Percentiles rank a stretch among this genome's conserved stretches.
These are phyloP conservation scores for Parascedosporium putredinis DNA, from an alignment of 2,329 filamentous ascomycete species.

Conservation along the genomic window DNA sequence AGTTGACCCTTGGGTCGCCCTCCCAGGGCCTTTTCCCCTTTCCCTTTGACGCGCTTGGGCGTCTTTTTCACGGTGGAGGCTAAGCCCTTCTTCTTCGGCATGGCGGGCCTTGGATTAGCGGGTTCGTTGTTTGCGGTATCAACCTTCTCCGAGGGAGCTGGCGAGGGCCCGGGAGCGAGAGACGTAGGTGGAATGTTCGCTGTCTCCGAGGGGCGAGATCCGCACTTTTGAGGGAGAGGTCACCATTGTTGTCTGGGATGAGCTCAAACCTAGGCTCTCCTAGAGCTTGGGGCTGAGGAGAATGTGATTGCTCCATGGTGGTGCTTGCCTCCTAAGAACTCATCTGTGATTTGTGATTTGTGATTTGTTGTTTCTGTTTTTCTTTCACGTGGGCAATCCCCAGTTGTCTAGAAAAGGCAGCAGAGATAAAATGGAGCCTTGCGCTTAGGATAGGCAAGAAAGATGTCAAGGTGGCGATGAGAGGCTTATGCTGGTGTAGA, in stretches of 20 bases:
- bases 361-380: background rate
- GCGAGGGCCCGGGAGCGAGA: background rate
- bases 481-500: too few species aligned
- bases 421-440: too few species aligned
- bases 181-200: constrained; percentile 4
- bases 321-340: background rate
- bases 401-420: too few species aligned
- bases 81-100: constrained; percentile 26
- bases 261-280: constrained; percentile 5
- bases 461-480: too few species aligned
- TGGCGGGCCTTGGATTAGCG: background rate
- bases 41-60: constrained; percentile 25
- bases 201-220: constrained; percentile 4
- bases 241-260: constrained; percentile 1
- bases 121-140: constrained; percentile 1
- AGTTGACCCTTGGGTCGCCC: constrained; percentile 19
- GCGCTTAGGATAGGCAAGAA: too few species aligned
- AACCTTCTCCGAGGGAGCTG: constrained; percentile 5
- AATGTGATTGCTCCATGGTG: background rate
- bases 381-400: too few species aligned
- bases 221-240: background rate
- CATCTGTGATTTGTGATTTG: background rate
- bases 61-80: constrained; percentile 25
- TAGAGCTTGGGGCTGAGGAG: background rate
- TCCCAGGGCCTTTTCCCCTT: constrained; percentile 13